Evolutionary conservation across 129 eudicot species (phyloP).

Genomic region (Chrysanthemum makinoi): DNA sequence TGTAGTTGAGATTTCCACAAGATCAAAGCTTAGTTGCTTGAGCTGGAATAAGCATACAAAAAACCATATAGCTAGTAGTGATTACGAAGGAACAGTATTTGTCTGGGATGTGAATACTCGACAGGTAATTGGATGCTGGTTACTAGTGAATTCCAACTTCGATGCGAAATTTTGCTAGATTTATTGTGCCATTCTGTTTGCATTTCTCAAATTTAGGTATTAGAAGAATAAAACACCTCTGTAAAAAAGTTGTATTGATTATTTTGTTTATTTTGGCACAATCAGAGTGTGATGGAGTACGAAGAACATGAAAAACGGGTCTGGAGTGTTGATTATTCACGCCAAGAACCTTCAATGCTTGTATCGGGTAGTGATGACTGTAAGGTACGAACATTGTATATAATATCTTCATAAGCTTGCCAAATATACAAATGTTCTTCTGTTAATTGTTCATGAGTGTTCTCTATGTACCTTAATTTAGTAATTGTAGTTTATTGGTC

Average conservation of each 20-base stretch:
- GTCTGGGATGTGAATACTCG: constrained; percentile 68
- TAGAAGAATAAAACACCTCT: constrained; percentile 1
- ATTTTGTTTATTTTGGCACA: constrained; percentile 12
- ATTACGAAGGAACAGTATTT: constrained; percentile 69
- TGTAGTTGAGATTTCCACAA: constrained; percentile 68
- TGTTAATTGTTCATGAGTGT: constrained; percentile 2
- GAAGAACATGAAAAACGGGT: constrained; percentile 77
- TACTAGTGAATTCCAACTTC: background rate
- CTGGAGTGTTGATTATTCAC: constrained; percentile 75
- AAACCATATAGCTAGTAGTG: constrained; percentile 75
- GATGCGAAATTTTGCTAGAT: background rate
- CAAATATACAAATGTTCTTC: background rate
- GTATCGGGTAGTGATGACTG: constrained; percentile 78
- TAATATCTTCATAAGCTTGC: background rate
- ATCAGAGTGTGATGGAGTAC: constrained; percentile 72
- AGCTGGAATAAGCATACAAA: constrained; percentile 72
- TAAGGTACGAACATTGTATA: constrained; percentile 41
- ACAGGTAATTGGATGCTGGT: constrained; percentile 39
- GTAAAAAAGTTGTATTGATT: background rate
- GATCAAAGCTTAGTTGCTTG: constrained; percentile 75
- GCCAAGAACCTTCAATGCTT: constrained; percentile 67
- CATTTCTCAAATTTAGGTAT: background rate
- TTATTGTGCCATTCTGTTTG: constrained; percentile 3
- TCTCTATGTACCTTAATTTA: background rate
- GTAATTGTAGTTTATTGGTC: no score